A percentile compares a stretch with the other conserved stretches of the same genome.
These are phyloP conservation scores for Globisporangium takayamanum DNA, from an alignment of 352 stramenopile genomes.

Conservation along the genomic window DNA sequence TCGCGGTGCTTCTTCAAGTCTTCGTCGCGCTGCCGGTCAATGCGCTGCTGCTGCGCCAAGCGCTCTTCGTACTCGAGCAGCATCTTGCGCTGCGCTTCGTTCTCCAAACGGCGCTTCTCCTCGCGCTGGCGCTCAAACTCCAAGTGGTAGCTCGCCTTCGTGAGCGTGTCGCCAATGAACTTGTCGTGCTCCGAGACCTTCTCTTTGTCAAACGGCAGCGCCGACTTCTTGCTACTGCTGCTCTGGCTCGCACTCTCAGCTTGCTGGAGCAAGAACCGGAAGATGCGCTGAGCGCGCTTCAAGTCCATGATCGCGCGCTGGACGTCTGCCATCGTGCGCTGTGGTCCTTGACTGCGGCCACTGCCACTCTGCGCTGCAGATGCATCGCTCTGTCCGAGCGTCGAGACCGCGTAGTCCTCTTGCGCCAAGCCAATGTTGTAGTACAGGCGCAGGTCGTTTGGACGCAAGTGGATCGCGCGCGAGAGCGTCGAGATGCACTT, in stretches of 20 bases:
- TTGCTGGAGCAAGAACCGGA: slow-evolving; percentile 72
- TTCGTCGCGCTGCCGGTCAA: slow-evolving; percentile 42
- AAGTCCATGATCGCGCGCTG: slow-evolving; percentile 82
- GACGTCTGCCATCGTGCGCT: slow-evolving; percentile 85
- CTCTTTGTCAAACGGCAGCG: slow-evolving; percentile 78
- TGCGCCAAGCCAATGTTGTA: slow-evolving; percentile 85
- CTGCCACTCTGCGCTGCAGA: slow-evolving; percentile 18
- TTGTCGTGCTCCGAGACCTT: slow-evolving; percentile 85
- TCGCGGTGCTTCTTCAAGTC: slow-evolving; percentile 55
- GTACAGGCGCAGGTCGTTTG: slow-evolving; percentile 74
- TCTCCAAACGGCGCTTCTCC: slow-evolving; percentile 77
- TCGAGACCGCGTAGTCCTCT: slow-evolving; percentile 84
- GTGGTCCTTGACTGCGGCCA: slow-evolving; percentile 30
- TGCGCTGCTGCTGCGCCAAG: slow-evolving; percentile 55
- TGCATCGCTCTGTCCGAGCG: slow-evolving; percentile 58
- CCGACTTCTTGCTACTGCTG: slow-evolving; percentile 45
- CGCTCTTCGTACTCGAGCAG: slow-evolving; percentile 78
- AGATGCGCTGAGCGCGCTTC: slow-evolving; percentile 79
- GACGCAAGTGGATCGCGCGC: slow-evolving; percentile 68
- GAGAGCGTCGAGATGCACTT: slow-evolving; percentile 83
- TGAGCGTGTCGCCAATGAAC: slow-evolving; percentile 81
- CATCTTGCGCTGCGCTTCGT: slow-evolving; percentile 75
- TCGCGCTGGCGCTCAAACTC: slow-evolving; percentile 87
- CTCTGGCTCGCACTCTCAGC: slow-evolving; percentile 38
- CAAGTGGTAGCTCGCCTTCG: slow-evolving; percentile 84